Percentiles rank a stretch among this genome's conserved stretches.
Conservation (phyloP, 75 land plant species). For the Larix kaempferi region DNA sequence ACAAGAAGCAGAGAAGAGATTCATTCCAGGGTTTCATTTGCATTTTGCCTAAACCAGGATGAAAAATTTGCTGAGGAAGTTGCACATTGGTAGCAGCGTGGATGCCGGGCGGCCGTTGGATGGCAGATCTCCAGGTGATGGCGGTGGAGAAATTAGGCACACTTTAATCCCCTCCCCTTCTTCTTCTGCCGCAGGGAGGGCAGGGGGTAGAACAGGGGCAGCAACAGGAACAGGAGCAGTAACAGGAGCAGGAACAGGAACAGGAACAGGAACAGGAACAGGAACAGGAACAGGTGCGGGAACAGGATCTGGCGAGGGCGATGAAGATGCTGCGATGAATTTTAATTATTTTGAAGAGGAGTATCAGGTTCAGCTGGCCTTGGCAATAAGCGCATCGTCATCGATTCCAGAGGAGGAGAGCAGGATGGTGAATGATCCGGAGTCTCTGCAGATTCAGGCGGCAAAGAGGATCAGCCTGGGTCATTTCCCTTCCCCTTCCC, state of each 20-base stretch:
- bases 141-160: background rate
- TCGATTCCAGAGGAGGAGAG: conserved; percentile 25
- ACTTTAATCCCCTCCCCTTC: conserved; percentile 14
- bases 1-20: background rate
- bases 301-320: background rate
- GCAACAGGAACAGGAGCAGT: conserved; percentile 11
- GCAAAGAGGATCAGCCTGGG: conserved; percentile 79
- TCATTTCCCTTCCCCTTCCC: conserved; percentile 20
- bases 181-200: conserved; percentile 11
- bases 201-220: background rate
- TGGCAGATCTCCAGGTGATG: conserved; percentile 3
- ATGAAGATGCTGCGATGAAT: conserved; percentile 7
- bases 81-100: conserved; percentile 60
- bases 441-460: conserved; percentile 71
- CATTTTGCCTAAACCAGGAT: conserved; percentile 14
- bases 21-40: background rate
- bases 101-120: conserved; percentile 15
- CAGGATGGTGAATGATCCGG: conserved; percentile 20
- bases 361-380: conserved; percentile 84
- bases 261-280: background rate
- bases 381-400: conserved; percentile 77
- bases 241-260: background rate
- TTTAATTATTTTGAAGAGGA: conserved; percentile 71
- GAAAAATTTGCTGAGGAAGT: conserved; percentile 75
- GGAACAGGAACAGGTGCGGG: background rate